These are phyloP conservation scores for Phylloporus sp. DNA, from an alignment of 768 basidiomycete genomes.

Conservation along the genomic window DNA sequence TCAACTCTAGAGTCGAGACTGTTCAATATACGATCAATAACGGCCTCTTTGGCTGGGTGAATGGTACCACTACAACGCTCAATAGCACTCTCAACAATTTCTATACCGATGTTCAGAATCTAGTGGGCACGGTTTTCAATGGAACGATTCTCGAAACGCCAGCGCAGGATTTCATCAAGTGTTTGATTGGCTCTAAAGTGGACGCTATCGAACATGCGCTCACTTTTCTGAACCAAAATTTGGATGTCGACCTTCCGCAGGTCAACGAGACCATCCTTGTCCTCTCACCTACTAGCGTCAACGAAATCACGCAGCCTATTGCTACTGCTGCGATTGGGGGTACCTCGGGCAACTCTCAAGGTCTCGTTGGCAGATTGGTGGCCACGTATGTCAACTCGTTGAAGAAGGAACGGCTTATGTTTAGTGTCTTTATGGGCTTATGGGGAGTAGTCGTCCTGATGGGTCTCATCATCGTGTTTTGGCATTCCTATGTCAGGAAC, in stretches of 20 bases:
- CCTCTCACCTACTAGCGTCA: constrained; percentile 64
- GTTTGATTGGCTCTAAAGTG: constrained; percentile 90
- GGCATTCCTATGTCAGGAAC: constrained; percentile 60
- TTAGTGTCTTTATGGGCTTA: constrained; percentile 73
- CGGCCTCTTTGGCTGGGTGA: constrained; percentile 93
- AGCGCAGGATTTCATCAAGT: constrained; percentile 82
- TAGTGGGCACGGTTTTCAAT: constrained; percentile 77
- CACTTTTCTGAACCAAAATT: constrained; percentile 89
- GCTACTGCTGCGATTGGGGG: constrained; percentile 76
- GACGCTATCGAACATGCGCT: constrained; percentile 80
- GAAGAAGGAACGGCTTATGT: constrained; percentile 81
- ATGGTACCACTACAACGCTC: constrained; percentile 80
- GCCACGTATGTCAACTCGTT: constrained; percentile 67
- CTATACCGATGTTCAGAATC: constrained; percentile 78
- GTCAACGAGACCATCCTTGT: constrained; percentile 74
- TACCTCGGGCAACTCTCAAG: constrained; percentile 46
- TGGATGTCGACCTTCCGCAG: constrained; percentile 73
- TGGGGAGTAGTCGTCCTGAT: constrained; percentile 85
- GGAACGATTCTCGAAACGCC: constrained; percentile 79
- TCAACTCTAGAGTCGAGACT: constrained; percentile 67
- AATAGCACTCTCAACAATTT: constrained; percentile 85
- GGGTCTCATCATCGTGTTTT: constrained; percentile 65
- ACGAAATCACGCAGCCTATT: constrained; percentile 77
- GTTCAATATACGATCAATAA: constrained; percentile 80
- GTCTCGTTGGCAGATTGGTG: constrained; percentile 71